These are phyloP conservation scores for Salix brachista DNA, from an alignment of 345 rosid species.

Conservation along the genomic window DNA sequence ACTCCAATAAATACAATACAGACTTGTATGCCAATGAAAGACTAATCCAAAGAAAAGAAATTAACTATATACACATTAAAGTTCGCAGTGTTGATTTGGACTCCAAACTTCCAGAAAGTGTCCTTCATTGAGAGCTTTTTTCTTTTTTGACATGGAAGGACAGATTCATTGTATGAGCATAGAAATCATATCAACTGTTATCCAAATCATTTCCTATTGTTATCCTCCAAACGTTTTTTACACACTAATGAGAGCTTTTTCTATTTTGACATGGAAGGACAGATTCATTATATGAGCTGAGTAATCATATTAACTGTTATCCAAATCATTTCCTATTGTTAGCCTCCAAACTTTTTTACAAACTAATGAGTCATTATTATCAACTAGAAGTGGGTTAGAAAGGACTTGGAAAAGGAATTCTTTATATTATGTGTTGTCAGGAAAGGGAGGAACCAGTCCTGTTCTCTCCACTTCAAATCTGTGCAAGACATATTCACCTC, in stretches of 20 bases:
- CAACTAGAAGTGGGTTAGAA: background rate
- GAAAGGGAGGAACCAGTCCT: background rate
- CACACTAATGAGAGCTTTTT: background rate
- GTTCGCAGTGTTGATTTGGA: background rate
- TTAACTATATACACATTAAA: background rate
- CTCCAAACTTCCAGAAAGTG: background rate
- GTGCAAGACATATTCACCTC: background rate
- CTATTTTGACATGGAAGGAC: background rate
- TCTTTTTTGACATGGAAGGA: background rate
- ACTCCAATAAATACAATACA: background rate
- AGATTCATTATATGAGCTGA: background rate
- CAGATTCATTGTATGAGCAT: background rate
- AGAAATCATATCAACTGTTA: background rate
- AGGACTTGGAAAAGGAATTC: background rate
- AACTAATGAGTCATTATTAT: background rate
- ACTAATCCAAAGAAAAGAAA: background rate
- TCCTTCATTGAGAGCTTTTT: background rate
- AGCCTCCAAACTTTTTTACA: background rate
- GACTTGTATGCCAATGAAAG: background rate
- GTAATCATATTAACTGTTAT: background rate
- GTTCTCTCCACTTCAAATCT: background rate
- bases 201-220: background rate
- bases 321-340: background rate
- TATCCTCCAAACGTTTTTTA: background rate
- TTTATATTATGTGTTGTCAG: background rate